Evolutionary conservation across 768 basidiomycete species (phyloP), one percentile per base, ranked within the genome.

Genomic region (Hortiboletus flavorubellus): DNA sequence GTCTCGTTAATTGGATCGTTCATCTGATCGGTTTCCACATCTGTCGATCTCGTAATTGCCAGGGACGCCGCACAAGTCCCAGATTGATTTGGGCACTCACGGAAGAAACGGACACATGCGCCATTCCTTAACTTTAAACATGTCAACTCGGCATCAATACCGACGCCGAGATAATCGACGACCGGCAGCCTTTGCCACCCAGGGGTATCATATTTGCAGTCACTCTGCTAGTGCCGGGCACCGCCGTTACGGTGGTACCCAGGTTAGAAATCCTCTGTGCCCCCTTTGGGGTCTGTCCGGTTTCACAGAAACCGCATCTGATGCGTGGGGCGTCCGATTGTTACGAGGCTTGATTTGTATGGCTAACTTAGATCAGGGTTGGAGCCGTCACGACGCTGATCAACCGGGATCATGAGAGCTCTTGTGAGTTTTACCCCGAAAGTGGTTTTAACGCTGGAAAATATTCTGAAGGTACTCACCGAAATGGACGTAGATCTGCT

Each of bases 401-500:
- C 62, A 54, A 33, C 47, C 60, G 49, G 51, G 46, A 23, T 49
- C 55, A 59, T 63, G 61, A 46, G 51, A 41, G 48, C 16, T 38
- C 52, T 58, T 26, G 40, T 55, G 41, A 53, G 60, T 49, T 55
- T 61, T 43, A 40, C 58, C 54, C 57, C 53, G 51, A 60, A 68
- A 56, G 49, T 53, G 52, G 63, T 42, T 43, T 60, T 50, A 48
- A 40, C 49, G 34, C 54, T 39, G 50, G 16, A 58, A 64, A 60
- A 69, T 59, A 53, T 58, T 53, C 37, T 49, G 51, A 49, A 55
- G 40, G 50, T 53, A 34, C 46, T 64, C 59, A 54, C 61, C 46
- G 47, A 71, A 66, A 60, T 47, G 59, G 68, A 61, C 57, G 46
- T 65, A 63, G 58, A 69, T 71, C 64, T 58, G 46, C 58, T 56